phyloP scores from a whole-genome alignment of 495 filamentous ascomycete species.

The Tuber melanosporum region DNA sequence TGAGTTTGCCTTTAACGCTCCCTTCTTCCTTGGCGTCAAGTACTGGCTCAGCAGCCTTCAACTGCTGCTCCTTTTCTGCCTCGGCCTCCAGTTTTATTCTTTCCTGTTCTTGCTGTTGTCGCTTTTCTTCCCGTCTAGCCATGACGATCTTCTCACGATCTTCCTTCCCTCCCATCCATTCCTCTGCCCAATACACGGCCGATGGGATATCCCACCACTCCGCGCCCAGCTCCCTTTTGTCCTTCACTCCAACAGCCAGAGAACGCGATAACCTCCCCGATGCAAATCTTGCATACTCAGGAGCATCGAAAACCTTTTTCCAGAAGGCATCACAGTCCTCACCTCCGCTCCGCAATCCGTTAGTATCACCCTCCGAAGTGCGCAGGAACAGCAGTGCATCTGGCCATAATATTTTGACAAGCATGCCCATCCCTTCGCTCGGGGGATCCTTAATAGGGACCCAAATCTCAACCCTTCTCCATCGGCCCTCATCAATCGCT shows the following conservation, averaged over 20 bases:
- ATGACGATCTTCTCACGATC: constrained; percentile 23
- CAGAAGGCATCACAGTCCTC: constrained; percentile 18
- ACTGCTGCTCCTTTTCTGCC: constrained; percentile 7
- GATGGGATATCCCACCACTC: constrained; percentile 39
- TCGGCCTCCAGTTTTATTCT: constrained; percentile 19
- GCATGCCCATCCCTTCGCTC: constrained; percentile 26
- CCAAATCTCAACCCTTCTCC: constrained; percentile 37
- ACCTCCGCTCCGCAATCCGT: constrained; percentile 4
- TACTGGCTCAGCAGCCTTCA: constrained; percentile 10
- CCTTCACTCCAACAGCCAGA: constrained; percentile 29
- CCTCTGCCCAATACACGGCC: constrained; percentile 36
- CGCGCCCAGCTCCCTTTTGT: constrained; percentile 21
- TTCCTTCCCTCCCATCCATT: constrained; percentile 35
- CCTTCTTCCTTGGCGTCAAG: constrained; percentile 30
- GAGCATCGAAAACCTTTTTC: constrained; percentile 28
- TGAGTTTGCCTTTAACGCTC: constrained; percentile 21
- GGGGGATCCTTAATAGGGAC: constrained; percentile 27
- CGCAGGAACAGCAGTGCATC: constrained; percentile 37
- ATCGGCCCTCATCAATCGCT: constrained; percentile 25
- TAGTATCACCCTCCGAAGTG: constrained; percentile 30
- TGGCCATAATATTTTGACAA: constrained; percentile 37
- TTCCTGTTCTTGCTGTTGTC: constrained; percentile 4
- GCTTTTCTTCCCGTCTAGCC: constrained; percentile 25
- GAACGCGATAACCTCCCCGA: constrained; percentile 35
- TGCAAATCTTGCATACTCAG: constrained; percentile 36